Conservation (phyloP, 257 asterid genomes). For the Gardenia jasminoides region DNA sequence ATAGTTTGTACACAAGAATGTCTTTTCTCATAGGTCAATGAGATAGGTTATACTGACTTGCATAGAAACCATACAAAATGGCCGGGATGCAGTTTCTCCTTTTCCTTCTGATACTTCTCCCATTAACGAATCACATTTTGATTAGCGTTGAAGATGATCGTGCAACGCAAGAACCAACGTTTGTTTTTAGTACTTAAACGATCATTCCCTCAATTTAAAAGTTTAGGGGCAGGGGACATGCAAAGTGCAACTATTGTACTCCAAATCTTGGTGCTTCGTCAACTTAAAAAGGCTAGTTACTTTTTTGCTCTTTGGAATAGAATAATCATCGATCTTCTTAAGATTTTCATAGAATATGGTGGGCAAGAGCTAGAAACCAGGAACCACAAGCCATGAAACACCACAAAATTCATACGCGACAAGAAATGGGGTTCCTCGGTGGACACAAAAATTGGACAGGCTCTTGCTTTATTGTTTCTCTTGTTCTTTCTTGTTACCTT, state of each 20-base stretch:
- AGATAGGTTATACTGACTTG: background rate
- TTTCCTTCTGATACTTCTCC: background rate
- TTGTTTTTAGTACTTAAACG: constrained; percentile 7
- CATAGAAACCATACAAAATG: background rate
- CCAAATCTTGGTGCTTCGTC: constrained; percentile 26
- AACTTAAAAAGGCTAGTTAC: constrained; percentile 38
- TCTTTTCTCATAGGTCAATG: background rate
- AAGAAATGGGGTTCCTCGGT: constrained; percentile 55
- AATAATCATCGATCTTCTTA: constrained; percentile 17
- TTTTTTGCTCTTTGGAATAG: constrained; percentile 28
- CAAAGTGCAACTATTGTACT: constrained; percentile 15
- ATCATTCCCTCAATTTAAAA: constrained; percentile 12
- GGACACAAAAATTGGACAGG: constrained; percentile 48
- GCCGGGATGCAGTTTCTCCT: background rate
- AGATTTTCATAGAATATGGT: constrained; percentile 24
- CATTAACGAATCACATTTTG: background rate
- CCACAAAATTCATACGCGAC: constrained; percentile 37
- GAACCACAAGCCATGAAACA: constrained; percentile 41
- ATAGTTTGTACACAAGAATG: background rate
- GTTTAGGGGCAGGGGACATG: constrained; percentile 16
- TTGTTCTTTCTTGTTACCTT: constrained; percentile 20
- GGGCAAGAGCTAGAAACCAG: constrained; percentile 39
- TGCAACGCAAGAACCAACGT: constrained; percentile 10
- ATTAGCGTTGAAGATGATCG: background rate
- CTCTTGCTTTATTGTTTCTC: constrained; percentile 66